Base-by-base conservation (phyloP, 371 early-diverging fungal genomes). In the Ordospora pajunii region DNA sequence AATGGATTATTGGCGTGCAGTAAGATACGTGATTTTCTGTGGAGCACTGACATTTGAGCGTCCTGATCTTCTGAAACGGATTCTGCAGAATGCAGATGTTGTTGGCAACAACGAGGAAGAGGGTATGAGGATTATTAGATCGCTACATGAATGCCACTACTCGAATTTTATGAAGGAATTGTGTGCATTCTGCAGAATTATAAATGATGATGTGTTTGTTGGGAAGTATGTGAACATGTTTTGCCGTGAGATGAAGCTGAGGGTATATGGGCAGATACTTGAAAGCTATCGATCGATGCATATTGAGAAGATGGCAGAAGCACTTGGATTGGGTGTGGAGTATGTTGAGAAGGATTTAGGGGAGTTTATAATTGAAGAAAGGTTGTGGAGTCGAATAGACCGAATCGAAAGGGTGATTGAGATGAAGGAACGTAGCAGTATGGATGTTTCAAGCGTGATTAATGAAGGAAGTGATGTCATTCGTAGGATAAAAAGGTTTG, bases 361-460 rank as follows among this genome's bases (percentile, higher is more conserved):
- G 70, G 89, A 88, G 73, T 96, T 94, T 82, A 95, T 97, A 81
- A 91, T 95, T 12, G 91, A 92, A 7, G 94, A 93, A 21, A 91
- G 96, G 27, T 87, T 98, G 52, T 92, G 94, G 85, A 95, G 95
- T 80, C 94, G 93, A 22, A 96, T 98, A 82, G 97, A 98, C 86
- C 94, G 94, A 82, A 94, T 97, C n/a, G 90, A 89, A 70, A 94
- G 94, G 17, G 89, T 95, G 45, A 92, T 97, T 65, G 92, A 91
- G 79, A 93, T 94, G 19, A 94, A 93, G 86, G 89, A 94, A 67
- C 93, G 93, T 6, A 95, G 94, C 75, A 88, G 89, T 32, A 93
- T 94, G 88, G 94, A 94, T 77, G 91, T 91, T 21, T 93, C 93
- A 86, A 37, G 67, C 1, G 23, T 77, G 8, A 19, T 67, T 46